Percentiles rank a stretch among this genome's conserved stretches.
phyloP scores from a whole-genome alignment of 441 rosid species.

The Daphne laureola region DNA sequence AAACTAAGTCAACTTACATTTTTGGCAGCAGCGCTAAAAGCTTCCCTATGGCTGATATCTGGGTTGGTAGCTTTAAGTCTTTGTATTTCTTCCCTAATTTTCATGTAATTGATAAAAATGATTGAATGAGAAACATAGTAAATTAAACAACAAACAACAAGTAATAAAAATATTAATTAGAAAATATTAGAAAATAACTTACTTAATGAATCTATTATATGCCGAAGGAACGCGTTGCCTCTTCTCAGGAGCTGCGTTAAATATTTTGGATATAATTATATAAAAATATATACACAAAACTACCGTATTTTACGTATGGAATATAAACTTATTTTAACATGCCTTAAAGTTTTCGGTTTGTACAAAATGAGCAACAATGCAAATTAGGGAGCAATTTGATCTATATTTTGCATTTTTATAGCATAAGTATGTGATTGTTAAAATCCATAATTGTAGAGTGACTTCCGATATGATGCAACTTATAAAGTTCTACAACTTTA shows the following conservation, averaged over 20 bases:
- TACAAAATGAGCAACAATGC: too few relatives aligned
- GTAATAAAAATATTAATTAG: neutral
- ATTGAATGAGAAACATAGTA: neutral
- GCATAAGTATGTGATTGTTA: too few relatives aligned
- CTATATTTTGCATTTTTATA: too few relatives aligned
- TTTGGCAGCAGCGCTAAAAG: slow-evolving; percentile 97
- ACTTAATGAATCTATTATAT: slow-evolving; percentile 95
- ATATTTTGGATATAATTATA: slow-evolving; percentile 1
- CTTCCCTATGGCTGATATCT: slow-evolving; percentile 92
- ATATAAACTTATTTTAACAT: too few relatives aligned
- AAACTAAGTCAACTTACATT: slow-evolving; percentile 49
- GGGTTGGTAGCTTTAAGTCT: slow-evolving; percentile 95
- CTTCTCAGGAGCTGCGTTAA: slow-evolving; percentile 84
- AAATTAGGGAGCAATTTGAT: neutral
- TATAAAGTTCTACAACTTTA: too few relatives aligned
- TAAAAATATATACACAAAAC: neutral
- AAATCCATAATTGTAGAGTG: too few relatives aligned
- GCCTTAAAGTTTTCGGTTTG: too few relatives aligned
- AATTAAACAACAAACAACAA: neutral
- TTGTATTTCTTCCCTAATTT: slow-evolving; percentile 85
- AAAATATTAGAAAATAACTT: slow-evolving; percentile 22
- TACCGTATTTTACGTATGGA: too few relatives aligned
- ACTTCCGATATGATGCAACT: too few relatives aligned
- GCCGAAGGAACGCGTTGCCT: slow-evolving; percentile 98
- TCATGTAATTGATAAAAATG: neutral